Evolutionary conservation across 2,329 filamentous ascomycete genomes (phyloP).

Genomic region (Bipolaris gigantea): DNA sequence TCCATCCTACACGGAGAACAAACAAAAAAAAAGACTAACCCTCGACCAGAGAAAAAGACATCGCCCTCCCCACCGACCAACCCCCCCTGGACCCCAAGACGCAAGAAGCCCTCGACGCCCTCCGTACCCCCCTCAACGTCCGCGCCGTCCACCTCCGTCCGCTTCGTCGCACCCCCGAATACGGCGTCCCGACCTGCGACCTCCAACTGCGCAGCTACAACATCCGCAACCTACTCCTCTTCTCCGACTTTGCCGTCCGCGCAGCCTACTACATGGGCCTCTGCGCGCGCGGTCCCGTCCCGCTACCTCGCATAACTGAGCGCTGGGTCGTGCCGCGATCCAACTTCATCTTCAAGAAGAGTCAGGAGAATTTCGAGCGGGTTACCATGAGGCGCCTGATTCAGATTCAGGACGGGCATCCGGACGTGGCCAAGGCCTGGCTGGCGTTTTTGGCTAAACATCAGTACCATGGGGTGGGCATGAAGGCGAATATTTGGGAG

Average conservation of each 20-base stretch:
- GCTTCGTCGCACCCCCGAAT: constrained; percentile 71
- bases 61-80: constrained; percentile 37
- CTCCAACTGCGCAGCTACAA: constrained; percentile 92
- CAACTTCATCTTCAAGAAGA: constrained; percentile 96
- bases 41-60: constrained; percentile 29
- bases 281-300: constrained; percentile 80
- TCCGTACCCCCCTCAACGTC: constrained; percentile 67
- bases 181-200: constrained; percentile 83
- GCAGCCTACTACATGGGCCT: constrained; percentile 93
- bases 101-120: constrained; percentile 35
- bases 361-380: constrained; percentile 95
- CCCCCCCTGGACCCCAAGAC: constrained; percentile 33
- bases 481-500: constrained; percentile 98
- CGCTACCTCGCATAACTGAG: constrained; percentile 82
- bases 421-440: constrained; percentile 88
- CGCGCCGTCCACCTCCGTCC: constrained; percentile 86
- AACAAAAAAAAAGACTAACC: not conserved
- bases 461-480: constrained; percentile 92
- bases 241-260: constrained; percentile 89
- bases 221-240: constrained; percentile 88
- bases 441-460: constrained; percentile 89
- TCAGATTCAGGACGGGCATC: constrained; percentile 88
- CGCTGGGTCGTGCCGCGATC: constrained; percentile 90
- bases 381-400: constrained; percentile 84
- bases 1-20: too few species aligned